A percentile compares a stretch with the other conserved stretches of the same genome.
phyloP scores from a whole-genome alignment of 805 yeast genomes.

The Candida sakaeoensis region DNA sequence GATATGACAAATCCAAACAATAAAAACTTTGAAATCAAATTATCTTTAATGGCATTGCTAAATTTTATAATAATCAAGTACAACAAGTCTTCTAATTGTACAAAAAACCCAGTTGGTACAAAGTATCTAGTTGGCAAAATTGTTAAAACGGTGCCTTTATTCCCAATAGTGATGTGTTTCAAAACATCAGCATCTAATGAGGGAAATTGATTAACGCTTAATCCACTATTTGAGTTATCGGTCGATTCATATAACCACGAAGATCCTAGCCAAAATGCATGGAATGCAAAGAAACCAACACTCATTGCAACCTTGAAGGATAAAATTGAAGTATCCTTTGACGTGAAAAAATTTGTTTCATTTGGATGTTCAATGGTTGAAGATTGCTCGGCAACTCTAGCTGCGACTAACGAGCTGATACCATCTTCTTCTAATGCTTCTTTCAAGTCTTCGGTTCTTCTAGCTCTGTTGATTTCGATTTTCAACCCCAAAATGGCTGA shows the following conservation, averaged over 20 bases:
- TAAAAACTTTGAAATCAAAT: slow-evolving; percentile 71
- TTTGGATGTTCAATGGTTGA: slow-evolving; percentile 34
- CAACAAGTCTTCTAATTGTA: slow-evolving; percentile 60
- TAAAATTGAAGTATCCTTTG: slow-evolving; percentile 34
- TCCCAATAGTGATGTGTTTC: slow-evolving; percentile 42
- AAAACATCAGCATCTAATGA: slow-evolving; percentile 40
- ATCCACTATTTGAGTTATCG: slow-evolving; percentile 7
- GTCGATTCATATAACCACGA: slow-evolving; percentile 54
- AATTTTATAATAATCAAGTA: slow-evolving; percentile 50
- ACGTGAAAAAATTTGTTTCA: slow-evolving; percentile 20
- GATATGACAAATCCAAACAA: slow-evolving; percentile 71
- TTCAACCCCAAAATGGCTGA: slow-evolving; percentile 82
- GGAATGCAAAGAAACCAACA: slow-evolving; percentile 57
- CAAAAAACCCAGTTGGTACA: slow-evolving; percentile 52
- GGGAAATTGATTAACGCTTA: slow-evolving; percentile 16
- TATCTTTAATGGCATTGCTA: slow-evolving; percentile 72
- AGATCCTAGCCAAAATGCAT: slow-evolving; percentile 65
- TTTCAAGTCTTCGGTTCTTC: slow-evolving; percentile 72
- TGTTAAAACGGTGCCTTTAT: slow-evolving; percentile 53
- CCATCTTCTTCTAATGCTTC: slow-evolving; percentile 92
- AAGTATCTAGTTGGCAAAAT: slow-evolving; percentile 55
- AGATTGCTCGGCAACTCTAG: slow-evolving; percentile 54
- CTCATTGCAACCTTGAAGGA: slow-evolving; percentile 59
- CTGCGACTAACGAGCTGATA: slow-evolving; percentile 66
- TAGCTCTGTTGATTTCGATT: slow-evolving; percentile 82